These are phyloP conservation scores for Arxiozyma heterogenica DNA, from an alignment of 1,139 yeast species.

Conservation along the genomic window DNA sequence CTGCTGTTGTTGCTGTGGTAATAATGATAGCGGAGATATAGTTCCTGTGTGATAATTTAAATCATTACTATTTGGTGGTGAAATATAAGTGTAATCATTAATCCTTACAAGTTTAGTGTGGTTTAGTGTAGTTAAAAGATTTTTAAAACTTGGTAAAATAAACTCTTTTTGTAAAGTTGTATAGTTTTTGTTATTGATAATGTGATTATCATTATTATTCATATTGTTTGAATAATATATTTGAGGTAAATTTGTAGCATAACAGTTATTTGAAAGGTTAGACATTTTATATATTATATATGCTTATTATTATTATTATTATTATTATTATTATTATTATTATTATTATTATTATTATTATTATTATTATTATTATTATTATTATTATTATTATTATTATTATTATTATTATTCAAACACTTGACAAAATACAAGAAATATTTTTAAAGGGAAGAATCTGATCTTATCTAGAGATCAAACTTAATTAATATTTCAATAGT, in stretches of 20 bases:
- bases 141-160: not conserved
- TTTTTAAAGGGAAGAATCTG: not conserved
- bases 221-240: not conserved
- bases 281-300: not conserved
- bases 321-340: too few relatives aligned
- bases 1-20: not conserved
- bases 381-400: too few relatives aligned
- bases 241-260: not conserved
- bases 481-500: too few relatives aligned
- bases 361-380: too few relatives aligned
- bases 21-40: not conserved
- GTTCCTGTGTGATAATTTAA: not conserved
- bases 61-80: not conserved
- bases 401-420: too few relatives aligned
- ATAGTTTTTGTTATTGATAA: not conserved
- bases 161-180: not conserved
- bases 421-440: not conserved
- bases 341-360: too few relatives aligned
- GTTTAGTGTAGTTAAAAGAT: not conserved
- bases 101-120: not conserved
- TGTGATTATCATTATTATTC: too few relatives aligned
- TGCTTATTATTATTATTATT: too few relatives aligned
- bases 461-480: not conserved
- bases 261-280: not conserved
- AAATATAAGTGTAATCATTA: not conserved